Percentiles rank a stretch among this genome's conserved stretches.
Conservation (phyloP, 2,329 filamentous ascomycete genomes). For the Aspergillus caelatus region DNA sequence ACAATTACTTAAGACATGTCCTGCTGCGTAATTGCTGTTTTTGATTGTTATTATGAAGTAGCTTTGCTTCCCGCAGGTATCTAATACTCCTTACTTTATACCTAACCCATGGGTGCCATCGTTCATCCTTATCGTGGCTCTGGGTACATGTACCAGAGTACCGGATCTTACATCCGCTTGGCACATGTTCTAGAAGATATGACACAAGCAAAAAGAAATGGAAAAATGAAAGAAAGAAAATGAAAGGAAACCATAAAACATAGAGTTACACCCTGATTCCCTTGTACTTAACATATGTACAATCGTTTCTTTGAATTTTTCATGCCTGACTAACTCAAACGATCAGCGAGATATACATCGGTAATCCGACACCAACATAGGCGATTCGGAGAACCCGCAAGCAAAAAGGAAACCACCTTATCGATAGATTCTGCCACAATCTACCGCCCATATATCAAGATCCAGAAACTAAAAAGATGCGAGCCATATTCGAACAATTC, state of each 20-base stretch:
- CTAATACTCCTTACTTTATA: neutral
- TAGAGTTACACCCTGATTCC: too few relatives aligned
- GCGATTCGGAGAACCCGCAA: neutral
- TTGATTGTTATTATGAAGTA: too few relatives aligned
- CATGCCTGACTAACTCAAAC: neutral
- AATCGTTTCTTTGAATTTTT: neutral
- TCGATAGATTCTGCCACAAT: conserved; percentile 11
- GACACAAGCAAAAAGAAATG: neutral
- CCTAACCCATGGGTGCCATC: neutral
- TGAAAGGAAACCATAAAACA: neutral
- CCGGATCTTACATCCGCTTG: neutral
- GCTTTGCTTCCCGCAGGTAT: neutral
- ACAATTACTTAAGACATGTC: neutral
- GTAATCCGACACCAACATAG: neutral
- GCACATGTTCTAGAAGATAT: neutral
- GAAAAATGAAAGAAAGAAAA: neutral
- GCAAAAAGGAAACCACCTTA: neutral
- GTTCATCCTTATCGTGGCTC: neutral
- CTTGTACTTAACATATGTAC: too few relatives aligned
- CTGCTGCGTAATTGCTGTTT: too few relatives aligned
- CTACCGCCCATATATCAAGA: conserved; percentile 13
- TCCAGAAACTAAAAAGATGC: neutral
- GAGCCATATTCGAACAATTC: neutral
- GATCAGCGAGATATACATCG: neutral
- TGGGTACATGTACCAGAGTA: neutral